These are phyloP conservation scores for Trichoderma arundinaceum DNA, from an alignment of 2,329 filamentous ascomycete genomes.

Conservation along the genomic window DNA sequence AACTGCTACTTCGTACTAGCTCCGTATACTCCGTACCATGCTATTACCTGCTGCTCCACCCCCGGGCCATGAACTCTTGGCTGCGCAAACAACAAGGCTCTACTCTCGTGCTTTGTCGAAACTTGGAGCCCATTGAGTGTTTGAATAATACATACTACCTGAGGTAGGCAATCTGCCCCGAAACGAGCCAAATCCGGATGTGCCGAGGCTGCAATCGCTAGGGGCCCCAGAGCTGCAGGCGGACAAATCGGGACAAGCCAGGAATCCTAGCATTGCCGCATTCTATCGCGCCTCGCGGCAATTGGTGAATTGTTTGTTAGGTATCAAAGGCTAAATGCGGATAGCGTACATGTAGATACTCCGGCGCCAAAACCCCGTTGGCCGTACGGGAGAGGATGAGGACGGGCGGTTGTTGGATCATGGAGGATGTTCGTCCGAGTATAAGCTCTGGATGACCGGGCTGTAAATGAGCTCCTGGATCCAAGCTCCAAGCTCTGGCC, in stretches of 20 bases:
- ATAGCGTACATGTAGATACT: neutral
- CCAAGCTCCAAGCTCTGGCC: no score
- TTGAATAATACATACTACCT: constrained; percentile 7
- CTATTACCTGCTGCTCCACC: neutral
- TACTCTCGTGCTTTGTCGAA: neutral
- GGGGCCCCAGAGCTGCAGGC: neutral
- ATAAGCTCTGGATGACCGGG: no score
- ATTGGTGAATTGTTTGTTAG: constrained; percentile 3
- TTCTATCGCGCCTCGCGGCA: constrained; percentile 20
- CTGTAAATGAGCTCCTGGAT: no score
- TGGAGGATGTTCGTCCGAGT: no score
- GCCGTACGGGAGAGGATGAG: no score
- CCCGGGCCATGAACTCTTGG: neutral
- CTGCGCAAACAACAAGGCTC: neutral
- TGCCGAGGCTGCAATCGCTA: constrained; percentile 1
- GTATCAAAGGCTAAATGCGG: neutral
- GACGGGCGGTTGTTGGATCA: no score
- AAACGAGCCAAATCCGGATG: constrained; percentile 13
- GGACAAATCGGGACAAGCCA: constrained; percentile 3
- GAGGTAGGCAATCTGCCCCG: constrained; percentile 13
- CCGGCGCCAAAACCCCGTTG: neutral
- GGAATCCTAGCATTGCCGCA: constrained; percentile 8
- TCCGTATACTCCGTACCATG: neutral
- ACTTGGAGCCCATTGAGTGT: neutral
- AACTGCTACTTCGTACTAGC: no score